phyloP scores from a whole-genome alignment of 2,329 filamentous ascomycete genomes.

The Beauveria varroae region DNA sequence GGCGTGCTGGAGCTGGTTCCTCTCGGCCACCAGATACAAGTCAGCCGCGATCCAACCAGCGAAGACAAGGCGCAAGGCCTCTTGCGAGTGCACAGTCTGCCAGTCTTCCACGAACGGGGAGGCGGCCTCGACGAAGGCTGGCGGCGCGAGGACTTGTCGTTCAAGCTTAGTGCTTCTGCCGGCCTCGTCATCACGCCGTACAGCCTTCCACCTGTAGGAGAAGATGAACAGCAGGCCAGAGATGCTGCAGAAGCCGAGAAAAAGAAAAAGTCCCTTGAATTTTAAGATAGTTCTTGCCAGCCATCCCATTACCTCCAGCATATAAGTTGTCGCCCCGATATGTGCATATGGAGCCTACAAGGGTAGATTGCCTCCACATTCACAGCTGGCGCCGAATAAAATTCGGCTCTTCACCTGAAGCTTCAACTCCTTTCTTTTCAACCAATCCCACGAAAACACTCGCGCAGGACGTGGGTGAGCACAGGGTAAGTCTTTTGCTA shows the following conservation, averaged over 20 bases:
- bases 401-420: neutral
- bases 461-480: constrained; percentile 11
- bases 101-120: constrained; percentile 81
- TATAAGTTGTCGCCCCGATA: constrained; percentile 12
- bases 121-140: constrained; percentile 63
- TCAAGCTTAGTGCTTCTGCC: constrained; percentile 71
- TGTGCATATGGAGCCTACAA: constrained; percentile 11
- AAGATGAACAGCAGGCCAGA: constrained; percentile 43
- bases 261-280: constrained; percentile 61
- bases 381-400: constrained; percentile 8
- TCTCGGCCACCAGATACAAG: constrained; percentile 48
- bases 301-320: neutral
- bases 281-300: constrained; percentile 35
- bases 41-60: constrained; percentile 47
- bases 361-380: constrained; percentile 2
- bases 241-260: constrained; percentile 38
- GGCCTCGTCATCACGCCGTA: constrained; percentile 84
- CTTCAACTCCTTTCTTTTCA: neutral
- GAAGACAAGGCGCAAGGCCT: constrained; percentile 76
- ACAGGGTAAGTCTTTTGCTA: constrained; percentile 14
- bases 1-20: constrained; percentile 79
- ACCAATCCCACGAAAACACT: constrained; percentile 1
- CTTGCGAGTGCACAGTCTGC: constrained; percentile 73
- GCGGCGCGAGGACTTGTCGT: constrained; percentile 79
- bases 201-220: constrained; percentile 79